Evolutionary conservation across 2,329 filamentous ascomycete genomes (phyloP).

Genomic region (Sclerotinia trifoliorum): DNA sequence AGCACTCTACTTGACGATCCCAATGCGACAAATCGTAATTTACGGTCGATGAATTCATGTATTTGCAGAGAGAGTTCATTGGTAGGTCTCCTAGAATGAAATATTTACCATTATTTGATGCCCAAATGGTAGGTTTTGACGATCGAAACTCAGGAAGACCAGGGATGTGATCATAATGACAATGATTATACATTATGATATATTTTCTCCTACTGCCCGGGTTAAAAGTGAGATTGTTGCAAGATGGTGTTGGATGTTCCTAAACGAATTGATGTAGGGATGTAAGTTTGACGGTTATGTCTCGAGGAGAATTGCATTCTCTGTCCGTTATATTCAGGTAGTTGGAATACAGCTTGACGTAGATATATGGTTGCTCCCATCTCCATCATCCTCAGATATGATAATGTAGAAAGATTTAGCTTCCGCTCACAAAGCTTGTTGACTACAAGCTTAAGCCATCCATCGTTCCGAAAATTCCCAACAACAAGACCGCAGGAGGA

Average conservation of each 20-base stretch:
- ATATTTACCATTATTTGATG: slow-evolving; percentile 41
- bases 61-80: slow-evolving; percentile 45
- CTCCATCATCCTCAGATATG: slow-evolving; percentile 47
- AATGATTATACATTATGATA: slow-evolving; percentile 47
- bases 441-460: not conserved
- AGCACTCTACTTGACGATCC: slow-evolving; percentile 42
- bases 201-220: slow-evolving; percentile 40
- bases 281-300: slow-evolving; percentile 34
- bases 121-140: slow-evolving; percentile 35
- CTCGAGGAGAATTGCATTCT: slow-evolving; percentile 44
- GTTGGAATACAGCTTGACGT: slow-evolving; percentile 44
- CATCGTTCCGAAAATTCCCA: not conserved
- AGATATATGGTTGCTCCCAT: slow-evolving; percentile 47
- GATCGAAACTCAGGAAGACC: slow-evolving; percentile 34
- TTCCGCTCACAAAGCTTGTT: slow-evolving; percentile 41
- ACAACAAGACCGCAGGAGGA: not conserved
- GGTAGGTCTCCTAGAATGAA: slow-evolving; percentile 45
- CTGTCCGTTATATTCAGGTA: slow-evolving; percentile 47
- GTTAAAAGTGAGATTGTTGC: slow-evolving; percentile 43
- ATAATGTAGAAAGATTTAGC: slow-evolving; percentile 46
- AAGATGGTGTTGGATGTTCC: slow-evolving; percentile 41
- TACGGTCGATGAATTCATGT: slow-evolving; percentile 42
- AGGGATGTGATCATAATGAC: slow-evolving; percentile 47
- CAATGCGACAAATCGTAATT: slow-evolving; percentile 45
- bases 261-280: slow-evolving; percentile 46